These are phyloP conservation scores for Trichoderma endophyticum DNA, from an alignment of 2,329 filamentous ascomycete species.

Conservation along the genomic window DNA sequence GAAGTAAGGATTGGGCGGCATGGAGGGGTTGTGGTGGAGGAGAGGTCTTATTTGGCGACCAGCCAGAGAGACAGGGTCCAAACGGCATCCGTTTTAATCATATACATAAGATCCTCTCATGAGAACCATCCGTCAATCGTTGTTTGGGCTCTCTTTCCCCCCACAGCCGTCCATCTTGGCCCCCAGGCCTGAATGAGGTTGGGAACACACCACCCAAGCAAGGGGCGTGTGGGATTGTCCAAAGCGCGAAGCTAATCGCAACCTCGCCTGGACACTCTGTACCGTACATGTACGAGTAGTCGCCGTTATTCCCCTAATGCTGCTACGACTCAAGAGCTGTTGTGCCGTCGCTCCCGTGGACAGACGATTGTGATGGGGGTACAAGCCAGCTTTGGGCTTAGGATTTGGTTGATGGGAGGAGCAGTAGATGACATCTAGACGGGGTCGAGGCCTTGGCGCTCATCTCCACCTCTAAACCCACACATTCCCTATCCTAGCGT, in stretches of 20 bases:
- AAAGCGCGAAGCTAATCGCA: conserved; percentile 2
- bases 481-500: conserved; percentile 19
- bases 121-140: conserved; percentile 16
- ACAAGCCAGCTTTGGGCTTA: conserved; percentile 17
- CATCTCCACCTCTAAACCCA: conserved; percentile 18
- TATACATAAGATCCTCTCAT: conserved; percentile 18
- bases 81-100: conserved; percentile 13
- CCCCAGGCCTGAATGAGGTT: conserved; percentile 15
- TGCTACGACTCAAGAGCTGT: conserved; percentile 10
- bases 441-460: conserved; percentile 20
- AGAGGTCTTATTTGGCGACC: conserved; percentile 30
- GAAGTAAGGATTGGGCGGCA: conserved; percentile 16
- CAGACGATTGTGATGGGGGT: conserved; percentile 20
- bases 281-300: not conserved
- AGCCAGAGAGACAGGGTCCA: conserved; percentile 17
- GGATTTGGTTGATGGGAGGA: conserved; percentile 18
- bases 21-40: conserved; percentile 28
- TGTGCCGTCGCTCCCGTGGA: conserved; percentile 23
- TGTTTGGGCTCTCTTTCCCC: not conserved
- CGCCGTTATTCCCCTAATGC: conserved; percentile 3
- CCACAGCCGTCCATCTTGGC: conserved; percentile 16
- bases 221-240: conserved; percentile 13
- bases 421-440: conserved; percentile 18
- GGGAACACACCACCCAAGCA: not conserved
- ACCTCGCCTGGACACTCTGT: not conserved